Evolutionary conservation across 2,329 filamentous ascomycete genomes (phyloP), one percentile per base, ranked within the genome.

Genomic region (Akanthomyces dipterigenus): DNA sequence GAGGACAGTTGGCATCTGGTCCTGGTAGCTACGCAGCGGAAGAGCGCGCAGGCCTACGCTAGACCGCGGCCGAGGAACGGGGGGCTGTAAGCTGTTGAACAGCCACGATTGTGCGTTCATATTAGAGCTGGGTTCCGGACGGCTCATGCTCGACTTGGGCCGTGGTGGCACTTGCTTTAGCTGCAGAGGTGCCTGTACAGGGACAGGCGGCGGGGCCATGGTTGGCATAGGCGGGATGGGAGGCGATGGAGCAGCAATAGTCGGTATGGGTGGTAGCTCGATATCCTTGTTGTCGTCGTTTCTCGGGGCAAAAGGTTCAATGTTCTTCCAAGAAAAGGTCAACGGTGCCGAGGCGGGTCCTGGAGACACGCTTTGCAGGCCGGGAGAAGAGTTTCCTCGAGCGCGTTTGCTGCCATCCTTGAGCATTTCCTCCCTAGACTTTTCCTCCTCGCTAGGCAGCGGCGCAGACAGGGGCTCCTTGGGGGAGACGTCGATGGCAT

Each of bases 291-390:
- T 1, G 22, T 46, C 12, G 24, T 40, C 40, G 12, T 38, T 42
- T 38, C 28, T 46, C 14, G 38, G 28, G 16, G 62, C 45, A 43
- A 59, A 59, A 5, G 55, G 55, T 31, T 59, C 55, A 18, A 51
- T 26, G 22, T 81, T 77, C 9, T 77, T 76, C 84, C 85, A 88
- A 1, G 82, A 81, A 60, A 85, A 82, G 57, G 77, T 85, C 9
- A 85, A 84, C 1, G 87, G 87, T 2, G 87, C 87, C 2, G 87
- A 89, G 0, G 86, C 87, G 12, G 87, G 86, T 0, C 86, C 86
- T 0, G 85, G 82, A 1, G 82, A 83, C 22, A 86, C 78, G 3
- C 78, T 70, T 42, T 81, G 79, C 9, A 75, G 67, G 34, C 74
- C 77, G 0, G 83, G 78, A 3, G 80, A 82, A 2, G 83, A 85